Conservation (phyloP, 2,329 filamentous ascomycete species). For the Blastomyces percursus region DNA sequence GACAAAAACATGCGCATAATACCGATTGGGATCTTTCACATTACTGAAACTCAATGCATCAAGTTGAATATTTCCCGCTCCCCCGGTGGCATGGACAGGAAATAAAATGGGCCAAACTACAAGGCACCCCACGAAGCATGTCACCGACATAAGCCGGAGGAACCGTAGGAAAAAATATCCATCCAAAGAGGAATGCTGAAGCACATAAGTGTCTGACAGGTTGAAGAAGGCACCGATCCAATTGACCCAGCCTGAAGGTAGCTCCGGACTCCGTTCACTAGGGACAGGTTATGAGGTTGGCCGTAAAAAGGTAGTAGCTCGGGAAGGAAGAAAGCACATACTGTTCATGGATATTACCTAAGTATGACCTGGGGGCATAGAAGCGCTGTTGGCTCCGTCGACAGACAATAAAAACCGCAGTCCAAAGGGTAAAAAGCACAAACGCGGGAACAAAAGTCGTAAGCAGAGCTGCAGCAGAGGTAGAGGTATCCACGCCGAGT, state of each 20-base stretch:
- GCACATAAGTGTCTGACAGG: constrained; percentile 62
- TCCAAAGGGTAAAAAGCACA: constrained; percentile 34
- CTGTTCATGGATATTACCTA: constrained; percentile 34
- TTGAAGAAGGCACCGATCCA: constrained; percentile 45
- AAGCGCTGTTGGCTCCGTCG: constrained; percentile 37
- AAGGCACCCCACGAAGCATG: constrained; percentile 68
- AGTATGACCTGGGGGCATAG: constrained; percentile 35
- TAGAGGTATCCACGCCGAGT: constrained; percentile 29
- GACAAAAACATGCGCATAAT: constrained; percentile 69
- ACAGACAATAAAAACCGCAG: constrained; percentile 37
- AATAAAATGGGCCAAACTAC: constrained; percentile 82
- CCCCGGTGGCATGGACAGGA: constrained; percentile 79
- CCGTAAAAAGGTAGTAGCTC: not conserved
- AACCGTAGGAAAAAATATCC: constrained; percentile 87
- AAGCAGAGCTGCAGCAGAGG: constrained; percentile 40
- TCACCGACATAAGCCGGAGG: constrained; percentile 63
- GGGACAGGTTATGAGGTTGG: not conserved
- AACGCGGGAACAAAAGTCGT: constrained; percentile 40
- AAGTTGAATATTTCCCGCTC: constrained; percentile 54
- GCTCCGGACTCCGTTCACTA: constrained; percentile 39
- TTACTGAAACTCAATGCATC: constrained; percentile 74
- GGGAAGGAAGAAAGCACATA: constrained; percentile 16
- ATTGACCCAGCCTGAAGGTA: constrained; percentile 39
- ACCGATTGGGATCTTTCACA: constrained; percentile 50
- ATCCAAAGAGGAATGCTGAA: constrained; percentile 84